Base-by-base conservation (phyloP, 352 stramenopile species). In the Phytophthora europaea region DNA sequence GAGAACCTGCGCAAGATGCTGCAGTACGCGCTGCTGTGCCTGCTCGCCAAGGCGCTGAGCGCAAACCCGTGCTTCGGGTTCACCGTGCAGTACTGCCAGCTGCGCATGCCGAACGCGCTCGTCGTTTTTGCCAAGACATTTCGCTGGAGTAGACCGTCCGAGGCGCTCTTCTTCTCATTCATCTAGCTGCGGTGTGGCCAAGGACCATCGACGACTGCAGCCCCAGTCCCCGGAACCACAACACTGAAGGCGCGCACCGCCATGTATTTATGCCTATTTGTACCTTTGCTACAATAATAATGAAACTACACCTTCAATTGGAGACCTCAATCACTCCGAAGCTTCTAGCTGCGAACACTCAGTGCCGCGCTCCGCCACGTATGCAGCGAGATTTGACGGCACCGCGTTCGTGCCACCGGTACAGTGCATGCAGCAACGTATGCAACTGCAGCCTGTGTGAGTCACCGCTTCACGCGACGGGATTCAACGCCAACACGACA, bases 81-180 rank as follows among this genome's bases (percentile, higher is more conserved):
- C 64, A 64, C 64, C 10, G 48, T 73, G 56, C 70, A 76, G 43
- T 76, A 76, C 58, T 76, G 64, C 40, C 70, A 73, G n/a, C 28
- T 76, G 57, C 58, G 70, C 8, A 65, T 53, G 31, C 57, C 64
- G 3, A 76, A 73, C 57, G 63, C 38, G n/a, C 57, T 76, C 43
- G 48, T 69, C 4, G 63, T 73, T 51, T 65, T 76, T 26, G 57
- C 64, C 57, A 76, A 69, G 57, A 54, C 61, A n/a, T 75, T 75
- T 20, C 68, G 61, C 28, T 76, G 50, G 62, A 63, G 16, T 12
- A 50, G 52, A 20, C 15, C 70, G 48, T 72, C 56, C 23, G 64
- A 76, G 31, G 70, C 70, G 43, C 64, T 72, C 10, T 76, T 69
- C 64, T 68, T 76, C 57, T 76, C 70, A 9, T 76, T 76, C 52